phyloP scores from a whole-genome alignment of 1,284 basidiomycete species.

The Ceratobasidium sp. region DNA sequence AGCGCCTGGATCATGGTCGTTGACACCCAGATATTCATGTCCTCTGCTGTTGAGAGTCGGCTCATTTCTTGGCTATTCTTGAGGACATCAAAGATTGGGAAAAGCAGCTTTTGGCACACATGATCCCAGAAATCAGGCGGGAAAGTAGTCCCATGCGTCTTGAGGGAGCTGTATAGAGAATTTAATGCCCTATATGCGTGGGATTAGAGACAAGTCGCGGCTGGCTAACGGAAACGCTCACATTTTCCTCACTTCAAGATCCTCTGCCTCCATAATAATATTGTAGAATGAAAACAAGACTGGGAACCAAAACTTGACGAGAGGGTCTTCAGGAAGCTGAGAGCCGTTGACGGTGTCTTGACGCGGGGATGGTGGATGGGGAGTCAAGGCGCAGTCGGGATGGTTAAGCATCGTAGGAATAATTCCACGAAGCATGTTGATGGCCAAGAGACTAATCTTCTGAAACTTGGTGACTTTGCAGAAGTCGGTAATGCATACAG shows the following conservation, averaged over 20 bases:
- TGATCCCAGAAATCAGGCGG: conserved; percentile 97
- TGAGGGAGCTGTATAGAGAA: conserved; percentile 94
- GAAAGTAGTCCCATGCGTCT: conserved; percentile 89
- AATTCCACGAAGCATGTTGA: conserved; percentile 93
- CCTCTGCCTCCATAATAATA: conserved; percentile 99
- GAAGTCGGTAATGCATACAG: conserved; percentile 98
- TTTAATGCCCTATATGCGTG: conserved; percentile 81
- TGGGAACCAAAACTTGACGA: conserved; percentile 98
- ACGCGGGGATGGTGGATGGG: conserved; percentile 51
- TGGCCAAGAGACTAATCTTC: conserved; percentile 95
- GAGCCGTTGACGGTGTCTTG: conserved; percentile 20
- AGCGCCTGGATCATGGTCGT: conserved; percentile 99
- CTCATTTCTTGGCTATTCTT: conserved; percentile 91
- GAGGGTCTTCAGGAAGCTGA: conserved; percentile 67
- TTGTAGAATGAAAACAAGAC: conserved; percentile 98
- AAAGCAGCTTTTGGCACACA: conserved; percentile 95
- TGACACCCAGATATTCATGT: conserved; percentile 99
- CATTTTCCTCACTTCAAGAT: conserved; percentile 96
- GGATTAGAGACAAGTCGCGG: conserved; percentile 37
- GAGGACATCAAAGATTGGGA: conserved; percentile 98
- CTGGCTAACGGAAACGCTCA: conserved; percentile 62
- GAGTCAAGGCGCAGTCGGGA: conserved; percentile 79
- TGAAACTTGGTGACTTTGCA: conserved; percentile 99
- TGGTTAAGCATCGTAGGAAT: conserved; percentile 92
- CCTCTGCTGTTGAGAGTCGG: conserved; percentile 95